phyloP scores from a whole-genome alignment of 495 filamentous ascomycete species.

The Penicillium parvum region DNA sequence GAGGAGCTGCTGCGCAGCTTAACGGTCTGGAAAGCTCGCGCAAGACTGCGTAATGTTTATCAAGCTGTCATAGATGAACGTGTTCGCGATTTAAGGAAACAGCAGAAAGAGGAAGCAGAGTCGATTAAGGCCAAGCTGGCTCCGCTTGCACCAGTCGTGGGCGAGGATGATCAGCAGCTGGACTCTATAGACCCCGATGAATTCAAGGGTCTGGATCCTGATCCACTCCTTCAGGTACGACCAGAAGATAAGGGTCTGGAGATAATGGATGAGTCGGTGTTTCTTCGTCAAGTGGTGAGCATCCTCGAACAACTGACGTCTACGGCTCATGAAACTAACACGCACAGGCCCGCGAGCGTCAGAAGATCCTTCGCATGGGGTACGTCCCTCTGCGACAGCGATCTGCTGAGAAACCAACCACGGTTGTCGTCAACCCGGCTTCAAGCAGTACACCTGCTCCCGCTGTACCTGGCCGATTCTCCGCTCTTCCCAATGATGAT shows the following conservation, averaged over 20 bases:
- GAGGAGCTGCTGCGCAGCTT: constrained; percentile 83
- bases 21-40: constrained; percentile 85
- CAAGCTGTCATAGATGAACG: constrained; percentile 72
- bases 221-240: constrained; percentile 64
- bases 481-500: constrained; percentile 71
- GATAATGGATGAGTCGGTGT: constrained; percentile 56
- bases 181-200: constrained; percentile 13
- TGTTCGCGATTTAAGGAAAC: constrained; percentile 59
- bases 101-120: constrained; percentile 68
- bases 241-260: constrained; percentile 64
- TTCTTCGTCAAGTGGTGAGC: constrained; percentile 56
- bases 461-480: constrained; percentile 64
- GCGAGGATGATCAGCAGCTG: constrained; percentile 5
- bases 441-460: constrained; percentile 30
- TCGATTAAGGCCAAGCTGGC: constrained; percentile 54
- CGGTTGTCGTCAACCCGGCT: constrained; percentile 24
- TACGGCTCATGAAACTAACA: not conserved
- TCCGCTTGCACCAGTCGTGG: constrained; percentile 32
- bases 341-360: constrained; percentile 53
- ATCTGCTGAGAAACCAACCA: constrained; percentile 45
- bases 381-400: constrained; percentile 61
- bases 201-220: constrained; percentile 56
- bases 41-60: constrained; percentile 76
- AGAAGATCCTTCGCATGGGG: constrained; percentile 62
- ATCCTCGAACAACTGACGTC: not conserved